Percentiles rank a stretch among this genome's conserved stretches.
Conservation (phyloP, 768 basidiomycete species). For the Solioccasus polychromus region DNA sequence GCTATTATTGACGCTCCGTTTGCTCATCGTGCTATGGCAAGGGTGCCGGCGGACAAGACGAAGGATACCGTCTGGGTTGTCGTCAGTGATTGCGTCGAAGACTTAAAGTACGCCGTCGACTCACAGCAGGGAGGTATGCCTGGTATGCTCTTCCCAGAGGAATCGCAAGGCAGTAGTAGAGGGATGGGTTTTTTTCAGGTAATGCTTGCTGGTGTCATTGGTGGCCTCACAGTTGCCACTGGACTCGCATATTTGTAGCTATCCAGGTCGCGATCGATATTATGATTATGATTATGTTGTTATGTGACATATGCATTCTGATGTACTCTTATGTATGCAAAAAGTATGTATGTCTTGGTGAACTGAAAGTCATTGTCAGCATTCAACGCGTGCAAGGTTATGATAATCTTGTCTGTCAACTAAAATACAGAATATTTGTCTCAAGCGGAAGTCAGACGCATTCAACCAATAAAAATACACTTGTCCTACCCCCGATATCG, state of each 20-base stretch:
- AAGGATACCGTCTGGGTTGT: slow-evolving; percentile 30
- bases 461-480: no score
- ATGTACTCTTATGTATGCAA: slow-evolving; percentile 10
- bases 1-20: slow-evolving; percentile 27
- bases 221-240: slow-evolving; percentile 28
- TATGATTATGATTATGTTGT: no score
- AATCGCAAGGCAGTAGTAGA: slow-evolving; percentile 10
- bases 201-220: slow-evolving; percentile 29
- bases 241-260: slow-evolving; percentile 33
- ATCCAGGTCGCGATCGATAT: slow-evolving; percentile 26
- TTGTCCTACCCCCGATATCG: background rate
- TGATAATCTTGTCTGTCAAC: no score
- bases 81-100: slow-evolving; percentile 31
- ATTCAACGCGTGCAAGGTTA: no score
- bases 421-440: no score
- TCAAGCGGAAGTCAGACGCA: no score
- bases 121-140: slow-evolving; percentile 32
- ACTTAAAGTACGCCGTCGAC: slow-evolving; percentile 31
- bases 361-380: background rate
- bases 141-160: slow-evolving; percentile 25
- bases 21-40: slow-evolving; percentile 21
- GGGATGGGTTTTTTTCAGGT: slow-evolving; percentile 32
- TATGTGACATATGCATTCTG: slow-evolving; percentile 12
- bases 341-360: no score
- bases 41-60: slow-evolving; percentile 16